A percentile compares a stretch with the other conserved stretches of the same genome.
These are phyloP conservation scores for Rhizophora mangle DNA, from an alignment of 345 rosid genomes.

Conservation along the genomic window DNA sequence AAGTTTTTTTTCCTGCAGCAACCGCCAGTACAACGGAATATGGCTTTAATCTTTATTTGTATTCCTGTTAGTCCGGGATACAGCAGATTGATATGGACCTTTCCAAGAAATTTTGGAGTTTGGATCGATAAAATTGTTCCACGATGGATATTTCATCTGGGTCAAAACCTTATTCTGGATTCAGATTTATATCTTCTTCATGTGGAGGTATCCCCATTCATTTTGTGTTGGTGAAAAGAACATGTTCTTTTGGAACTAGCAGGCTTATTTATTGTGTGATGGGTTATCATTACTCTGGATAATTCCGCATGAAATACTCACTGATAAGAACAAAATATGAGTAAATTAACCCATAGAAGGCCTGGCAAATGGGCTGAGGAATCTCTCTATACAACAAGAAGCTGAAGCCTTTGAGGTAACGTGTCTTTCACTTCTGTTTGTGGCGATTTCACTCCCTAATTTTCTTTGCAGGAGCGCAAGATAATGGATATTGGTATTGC, in stretches of 20 bases:
- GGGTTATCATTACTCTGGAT: too few relatives aligned
- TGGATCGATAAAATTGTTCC: conserved; percentile 73
- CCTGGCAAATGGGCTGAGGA: too few relatives aligned
- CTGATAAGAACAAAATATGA: too few relatives aligned
- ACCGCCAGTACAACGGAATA: conserved; percentile 23
- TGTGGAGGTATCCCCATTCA: conserved; percentile 50
- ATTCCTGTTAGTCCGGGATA: conserved; percentile 85
- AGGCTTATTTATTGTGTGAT: too few relatives aligned
- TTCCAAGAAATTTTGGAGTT: conserved; percentile 66
- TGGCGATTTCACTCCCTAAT: neutral
- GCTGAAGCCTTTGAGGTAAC: too few relatives aligned
- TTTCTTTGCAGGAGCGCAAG: conserved; percentile 60
- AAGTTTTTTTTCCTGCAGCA: conserved; percentile 21
- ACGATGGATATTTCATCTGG: conserved; percentile 79
- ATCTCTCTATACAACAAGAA: too few relatives aligned
- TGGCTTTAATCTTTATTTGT: conserved; percentile 72
- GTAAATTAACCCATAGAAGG: too few relatives aligned
- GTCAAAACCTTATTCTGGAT: conserved; percentile 77
- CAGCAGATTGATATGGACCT: conserved; percentile 82
- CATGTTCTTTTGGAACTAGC: neutral
- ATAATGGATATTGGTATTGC: conserved; percentile 59
- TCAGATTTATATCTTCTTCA: conserved; percentile 87
- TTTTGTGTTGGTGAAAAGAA: neutral
- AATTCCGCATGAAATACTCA: too few relatives aligned
- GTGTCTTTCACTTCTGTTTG: neutral